phyloP scores from a whole-genome alignment of 2,329 filamentous ascomycete genomes.

The Ascosphaera acerosa region DNA sequence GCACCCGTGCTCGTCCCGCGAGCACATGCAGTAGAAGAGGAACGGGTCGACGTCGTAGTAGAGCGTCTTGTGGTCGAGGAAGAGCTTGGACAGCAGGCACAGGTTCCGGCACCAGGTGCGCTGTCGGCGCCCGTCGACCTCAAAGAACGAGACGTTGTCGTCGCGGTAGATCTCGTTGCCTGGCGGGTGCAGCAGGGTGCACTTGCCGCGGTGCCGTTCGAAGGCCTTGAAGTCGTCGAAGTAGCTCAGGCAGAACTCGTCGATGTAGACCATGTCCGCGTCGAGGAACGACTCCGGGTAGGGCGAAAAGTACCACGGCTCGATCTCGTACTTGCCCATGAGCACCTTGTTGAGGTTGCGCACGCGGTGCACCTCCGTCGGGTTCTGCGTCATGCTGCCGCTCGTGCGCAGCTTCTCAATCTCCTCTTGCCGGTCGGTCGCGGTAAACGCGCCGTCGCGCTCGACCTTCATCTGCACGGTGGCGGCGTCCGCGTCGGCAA shows the following conservation, averaged over 20 bases:
- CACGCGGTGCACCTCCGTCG: slow-evolving; percentile 85
- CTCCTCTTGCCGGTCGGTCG: slow-evolving; percentile 43
- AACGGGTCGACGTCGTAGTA: slow-evolving; percentile 98
- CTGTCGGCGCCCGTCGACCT: slow-evolving; percentile 91
- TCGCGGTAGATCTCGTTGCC: slow-evolving; percentile 96
- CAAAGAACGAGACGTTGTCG: slow-evolving; percentile 77
- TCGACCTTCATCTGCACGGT: slow-evolving; percentile 11
- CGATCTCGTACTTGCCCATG: slow-evolving; percentile 76
- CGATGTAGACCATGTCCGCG: slow-evolving; percentile 79
- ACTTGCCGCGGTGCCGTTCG: slow-evolving; percentile 65
- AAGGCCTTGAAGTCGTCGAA: slow-evolving; percentile 68
- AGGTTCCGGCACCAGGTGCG: slow-evolving; percentile 98
- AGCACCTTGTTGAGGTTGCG: slow-evolving; percentile 85
- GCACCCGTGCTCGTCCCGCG: slow-evolving; percentile 73
- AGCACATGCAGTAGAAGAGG: slow-evolving; percentile 89
- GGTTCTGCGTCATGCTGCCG: slow-evolving; percentile 97
- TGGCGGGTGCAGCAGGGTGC: slow-evolving; percentile 70
- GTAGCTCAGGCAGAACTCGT: slow-evolving; percentile 89
- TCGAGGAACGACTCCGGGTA: slow-evolving; percentile 78
- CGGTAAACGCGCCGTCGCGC: slow-evolving; percentile 14
- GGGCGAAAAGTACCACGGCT: slow-evolving; percentile 97
- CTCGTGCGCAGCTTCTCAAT: slow-evolving; percentile 88
- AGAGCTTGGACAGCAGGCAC: slow-evolving; percentile 84
- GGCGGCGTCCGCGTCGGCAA: slow-evolving; percentile 15
- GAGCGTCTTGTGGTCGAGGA: slow-evolving; percentile 92